Conservation (phyloP, 495 filamentous ascomycete genomes). For the Usnea hakonensis region DNA sequence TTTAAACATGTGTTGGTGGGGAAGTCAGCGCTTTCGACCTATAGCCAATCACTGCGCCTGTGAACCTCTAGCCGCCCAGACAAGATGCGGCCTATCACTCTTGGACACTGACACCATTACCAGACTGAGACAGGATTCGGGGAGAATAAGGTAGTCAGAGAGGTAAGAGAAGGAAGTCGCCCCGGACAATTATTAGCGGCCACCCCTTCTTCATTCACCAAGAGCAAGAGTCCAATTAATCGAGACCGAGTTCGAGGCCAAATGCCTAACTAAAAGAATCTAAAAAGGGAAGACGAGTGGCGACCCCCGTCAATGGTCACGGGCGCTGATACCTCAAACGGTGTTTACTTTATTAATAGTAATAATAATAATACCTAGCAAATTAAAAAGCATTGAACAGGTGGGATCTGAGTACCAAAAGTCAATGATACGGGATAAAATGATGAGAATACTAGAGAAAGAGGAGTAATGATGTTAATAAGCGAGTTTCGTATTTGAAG, state of each 20-base stretch:
- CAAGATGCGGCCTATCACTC: conserved; percentile 10
- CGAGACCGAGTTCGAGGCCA: background rate
- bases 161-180: too few relatives aligned
- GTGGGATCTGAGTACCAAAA: too few relatives aligned
- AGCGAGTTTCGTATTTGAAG: too few relatives aligned
- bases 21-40: conserved; percentile 12
- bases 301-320: background rate
- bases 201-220: too few relatives aligned
- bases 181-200: too few relatives aligned
- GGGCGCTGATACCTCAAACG: background rate
- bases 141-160: too few relatives aligned
- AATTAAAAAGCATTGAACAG: too few relatives aligned
- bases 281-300: background rate
- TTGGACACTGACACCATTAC: background rate
- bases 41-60: conserved; percentile 7
- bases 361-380: background rate
- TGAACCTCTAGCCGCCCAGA: conserved; percentile 14
- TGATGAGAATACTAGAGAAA: too few relatives aligned
- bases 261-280: background rate
- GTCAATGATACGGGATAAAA: too few relatives aligned
- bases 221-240: background rate
- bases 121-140: too few relatives aligned
- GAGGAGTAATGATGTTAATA: too few relatives aligned
- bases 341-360: background rate
- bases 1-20: conserved; percentile 16